A percentile compares a stretch with the other conserved stretches of the same genome.
Conservation (phyloP, 495 filamentous ascomycete genomes). For the Talaromyces stipitatus region DNA sequence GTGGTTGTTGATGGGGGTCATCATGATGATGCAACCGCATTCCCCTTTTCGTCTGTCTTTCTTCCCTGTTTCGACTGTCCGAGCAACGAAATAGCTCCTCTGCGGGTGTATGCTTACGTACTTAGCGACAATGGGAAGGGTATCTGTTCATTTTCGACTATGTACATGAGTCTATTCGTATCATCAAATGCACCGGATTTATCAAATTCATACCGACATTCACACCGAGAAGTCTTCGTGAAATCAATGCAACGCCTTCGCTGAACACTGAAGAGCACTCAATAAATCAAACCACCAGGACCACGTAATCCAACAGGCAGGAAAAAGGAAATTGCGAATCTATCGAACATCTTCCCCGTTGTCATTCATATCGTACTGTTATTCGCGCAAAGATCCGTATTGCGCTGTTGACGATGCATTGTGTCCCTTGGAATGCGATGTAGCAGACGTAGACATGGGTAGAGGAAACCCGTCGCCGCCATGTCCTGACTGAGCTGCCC, state of each 20-base stretch:
- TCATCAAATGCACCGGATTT: not conserved
- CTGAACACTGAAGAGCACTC: not conserved
- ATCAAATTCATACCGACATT: not conserved
- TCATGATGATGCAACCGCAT: not conserved
- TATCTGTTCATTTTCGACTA: not conserved
- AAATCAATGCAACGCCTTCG: not conserved
- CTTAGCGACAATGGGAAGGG: not conserved
- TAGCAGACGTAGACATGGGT: constrained; percentile 22
- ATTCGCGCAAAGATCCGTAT: not conserved
- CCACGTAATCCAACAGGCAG: not conserved
- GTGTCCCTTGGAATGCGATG: constrained; percentile 17
- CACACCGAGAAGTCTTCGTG: not conserved
- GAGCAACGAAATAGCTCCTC: not conserved
- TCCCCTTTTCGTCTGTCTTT: not conserved
- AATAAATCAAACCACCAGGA: not conserved
- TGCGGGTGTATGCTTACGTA: not conserved
- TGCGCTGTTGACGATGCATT: constrained; percentile 12
- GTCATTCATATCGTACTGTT: not conserved
- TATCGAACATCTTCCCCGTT: not conserved
- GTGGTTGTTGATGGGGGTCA: not conserved
- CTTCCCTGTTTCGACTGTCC: not conserved
- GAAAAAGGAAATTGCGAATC: not conserved
- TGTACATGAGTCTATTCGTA: not conserved
- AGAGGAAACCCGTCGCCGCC: constrained; percentile 40
- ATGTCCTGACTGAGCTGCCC: constrained; percentile 28